Percentiles rank a stretch among this genome's conserved stretches.
Conservation (phyloP, 2,329 filamentous ascomycete species). For the Alternaria solani region DNA sequence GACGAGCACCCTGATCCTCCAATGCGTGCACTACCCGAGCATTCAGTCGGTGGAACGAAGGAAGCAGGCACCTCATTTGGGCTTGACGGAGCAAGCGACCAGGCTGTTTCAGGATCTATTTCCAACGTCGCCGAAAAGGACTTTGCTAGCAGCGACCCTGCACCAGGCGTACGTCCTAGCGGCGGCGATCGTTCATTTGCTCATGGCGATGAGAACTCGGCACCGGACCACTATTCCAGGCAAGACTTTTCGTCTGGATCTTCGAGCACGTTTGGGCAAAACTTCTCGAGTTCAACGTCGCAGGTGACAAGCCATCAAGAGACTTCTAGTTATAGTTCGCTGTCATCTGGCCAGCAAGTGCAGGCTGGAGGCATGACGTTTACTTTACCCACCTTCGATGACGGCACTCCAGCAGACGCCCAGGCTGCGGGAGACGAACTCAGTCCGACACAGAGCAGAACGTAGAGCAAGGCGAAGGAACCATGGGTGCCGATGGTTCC, state of each 20-base stretch:
- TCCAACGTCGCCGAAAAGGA: conserved; percentile 10
- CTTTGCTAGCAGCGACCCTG: conserved; percentile 9
- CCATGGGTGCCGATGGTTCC: conserved; percentile 1
- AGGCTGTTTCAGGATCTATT: conserved; percentile 1
- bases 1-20: conserved; percentile 43
- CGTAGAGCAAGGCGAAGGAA: conserved; percentile 4
- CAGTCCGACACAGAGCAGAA: conserved; percentile 22
- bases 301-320: not conserved
- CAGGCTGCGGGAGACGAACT: conserved; percentile 9
- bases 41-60: conserved; percentile 33
- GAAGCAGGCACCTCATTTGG: conserved; percentile 3
- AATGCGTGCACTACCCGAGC: conserved; percentile 47
- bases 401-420: not conserved
- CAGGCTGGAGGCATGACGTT: conserved; percentile 28
- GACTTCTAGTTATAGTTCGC: not conserved
- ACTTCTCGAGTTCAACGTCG: conserved; percentile 10
- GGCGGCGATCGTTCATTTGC: conserved; percentile 6
- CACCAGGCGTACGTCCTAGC: conserved; percentile 4
- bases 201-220: not conserved
- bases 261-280: conserved; percentile 9
- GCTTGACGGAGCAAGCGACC: conserved; percentile 1
- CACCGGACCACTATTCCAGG: conserved; percentile 9
- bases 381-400: conserved; percentile 30
- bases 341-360: conserved; percentile 13
- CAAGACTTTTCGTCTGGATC: conserved; percentile 11